phyloP scores from a whole-genome alignment of 1,284 basidiomycete genomes.

The Phellinidium pouzarii region DNA sequence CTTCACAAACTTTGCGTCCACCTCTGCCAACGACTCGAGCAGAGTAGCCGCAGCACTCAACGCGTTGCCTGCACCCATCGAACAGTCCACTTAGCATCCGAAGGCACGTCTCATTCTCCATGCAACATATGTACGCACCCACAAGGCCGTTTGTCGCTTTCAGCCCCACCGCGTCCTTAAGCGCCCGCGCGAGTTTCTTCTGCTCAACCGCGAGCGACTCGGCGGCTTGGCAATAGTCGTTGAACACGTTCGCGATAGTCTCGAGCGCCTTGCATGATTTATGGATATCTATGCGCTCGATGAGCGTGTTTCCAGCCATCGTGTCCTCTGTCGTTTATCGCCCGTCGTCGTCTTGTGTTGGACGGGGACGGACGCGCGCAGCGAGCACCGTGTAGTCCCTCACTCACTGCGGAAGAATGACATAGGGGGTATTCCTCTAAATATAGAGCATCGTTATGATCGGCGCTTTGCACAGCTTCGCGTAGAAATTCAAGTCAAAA shows the following conservation, averaged over 20 bases:
- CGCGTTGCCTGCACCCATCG: constrained; percentile 41
- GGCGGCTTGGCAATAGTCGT: constrained; percentile 68
- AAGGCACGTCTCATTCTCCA: neutral
- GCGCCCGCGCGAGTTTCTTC: constrained; percentile 65
- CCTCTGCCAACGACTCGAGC: constrained; percentile 61
- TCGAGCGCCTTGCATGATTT: constrained; percentile 74
- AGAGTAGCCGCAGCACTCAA: constrained; percentile 54
- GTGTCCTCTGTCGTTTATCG: neutral
- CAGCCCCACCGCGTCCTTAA: constrained; percentile 54
- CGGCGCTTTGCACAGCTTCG: too few species aligned
- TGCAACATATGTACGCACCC: constrained; percentile 35
- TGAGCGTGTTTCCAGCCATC: constrained; percentile 21
- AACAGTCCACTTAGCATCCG: neutral
- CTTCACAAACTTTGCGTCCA: constrained; percentile 68
- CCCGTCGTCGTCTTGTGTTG: constrained; percentile 2
- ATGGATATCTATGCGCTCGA: constrained; percentile 64
- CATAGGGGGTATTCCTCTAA: too few species aligned
- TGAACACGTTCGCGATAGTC: constrained; percentile 53
- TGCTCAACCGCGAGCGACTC: constrained; percentile 55
- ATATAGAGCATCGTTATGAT: too few species aligned
- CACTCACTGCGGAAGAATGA: too few species aligned
- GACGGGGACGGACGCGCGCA: neutral
- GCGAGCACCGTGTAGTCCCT: too few species aligned
- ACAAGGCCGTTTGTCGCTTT: constrained; percentile 58
- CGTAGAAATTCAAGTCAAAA: too few species aligned